These are phyloP conservation scores for Limonium bicolor DNA, from an alignment of 148 eudicot species.

Conservation along the genomic window DNA sequence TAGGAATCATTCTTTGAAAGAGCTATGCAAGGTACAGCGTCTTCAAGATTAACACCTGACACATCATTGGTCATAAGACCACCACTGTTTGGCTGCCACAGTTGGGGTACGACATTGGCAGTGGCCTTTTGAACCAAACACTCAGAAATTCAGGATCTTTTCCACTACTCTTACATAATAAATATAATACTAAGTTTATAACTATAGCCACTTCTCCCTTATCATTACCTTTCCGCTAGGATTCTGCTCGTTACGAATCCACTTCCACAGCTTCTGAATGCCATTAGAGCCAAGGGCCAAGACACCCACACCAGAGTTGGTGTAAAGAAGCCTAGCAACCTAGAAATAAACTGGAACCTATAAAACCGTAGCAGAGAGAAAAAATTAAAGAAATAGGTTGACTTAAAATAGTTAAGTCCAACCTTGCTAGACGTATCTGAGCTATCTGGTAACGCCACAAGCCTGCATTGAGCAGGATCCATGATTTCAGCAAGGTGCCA, in stretches of 20 bases:
- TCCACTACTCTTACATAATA: too few species aligned
- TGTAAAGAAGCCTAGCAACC: constrained; percentile 35
- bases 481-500: constrained; percentile 40
- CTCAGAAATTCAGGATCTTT: too few species aligned
- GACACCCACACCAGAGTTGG: constrained; percentile 38
- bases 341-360: too few species aligned
- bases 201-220: too few species aligned
- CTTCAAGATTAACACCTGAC: constrained; percentile 32
- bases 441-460: constrained; percentile 44
- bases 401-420: too few species aligned
- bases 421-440: too few species aligned
- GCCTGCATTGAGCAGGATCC: constrained; percentile 31
- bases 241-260: constrained; percentile 23
- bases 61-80: constrained; percentile 38
- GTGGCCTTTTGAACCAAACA: too few species aligned
- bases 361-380: too few species aligned
- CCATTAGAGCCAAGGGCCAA: constrained; percentile 36
- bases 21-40: constrained; percentile 42
- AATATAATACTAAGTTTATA: too few species aligned
- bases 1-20: constrained; percentile 53
- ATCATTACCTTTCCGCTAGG: constrained; percentile 25
- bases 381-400: too few species aligned
- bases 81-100: constrained; percentile 56
- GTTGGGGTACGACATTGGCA: constrained; percentile 24
- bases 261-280: constrained; percentile 53